Evolutionary conservation across 345 rosid genomes (phyloP), one percentile per base, ranked within the genome.

Genomic region (Citrus unshiu): DNA sequence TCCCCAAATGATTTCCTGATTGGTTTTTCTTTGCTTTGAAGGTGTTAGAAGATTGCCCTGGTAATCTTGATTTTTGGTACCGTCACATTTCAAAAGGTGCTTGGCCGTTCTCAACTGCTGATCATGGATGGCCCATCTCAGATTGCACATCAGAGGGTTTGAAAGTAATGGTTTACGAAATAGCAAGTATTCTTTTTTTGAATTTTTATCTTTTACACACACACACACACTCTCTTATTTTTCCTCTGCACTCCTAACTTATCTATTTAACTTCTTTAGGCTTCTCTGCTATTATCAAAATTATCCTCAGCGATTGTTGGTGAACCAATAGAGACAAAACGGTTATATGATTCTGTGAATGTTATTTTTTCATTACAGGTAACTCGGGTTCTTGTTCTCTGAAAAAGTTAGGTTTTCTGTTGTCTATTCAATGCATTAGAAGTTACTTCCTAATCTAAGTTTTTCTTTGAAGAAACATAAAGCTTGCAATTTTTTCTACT

Each of bases 21-120:
- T 81, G 66, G 25, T 67, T 73, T 70, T 72, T 72, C 67, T 35
- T 79, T 65, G 46, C 74, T 82, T 60, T 74, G 62, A 88, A 95
- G 99, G 97, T 93, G 58, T 30, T 75, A 80, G 97, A 91, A 59
- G 90, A 95, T 83, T 95, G 98, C 88, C 92, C 91, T 4, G 97
- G 97, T 77, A 90, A 93, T 82, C 94, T 91, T 81, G 78, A 83
- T 49, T 85, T 68, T 83, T 94, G 98, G 98, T 91, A 94, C 51
- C 97, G 98, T 57, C 99, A 96, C 87, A 93, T 96, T 84, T 96
- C 99, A 72, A 96, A 94, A 86, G 99, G 98, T 68, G 99, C 97
- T 77, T 94, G 99, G 98, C 95, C 98, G 77, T 96, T 94, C 86
- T 96, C 99, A 69, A 94, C 97, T 51, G 95, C 88, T 51, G 99